Base-by-base conservation (phyloP, 306 rosid species). In the Ormosia emarginata region DNA sequence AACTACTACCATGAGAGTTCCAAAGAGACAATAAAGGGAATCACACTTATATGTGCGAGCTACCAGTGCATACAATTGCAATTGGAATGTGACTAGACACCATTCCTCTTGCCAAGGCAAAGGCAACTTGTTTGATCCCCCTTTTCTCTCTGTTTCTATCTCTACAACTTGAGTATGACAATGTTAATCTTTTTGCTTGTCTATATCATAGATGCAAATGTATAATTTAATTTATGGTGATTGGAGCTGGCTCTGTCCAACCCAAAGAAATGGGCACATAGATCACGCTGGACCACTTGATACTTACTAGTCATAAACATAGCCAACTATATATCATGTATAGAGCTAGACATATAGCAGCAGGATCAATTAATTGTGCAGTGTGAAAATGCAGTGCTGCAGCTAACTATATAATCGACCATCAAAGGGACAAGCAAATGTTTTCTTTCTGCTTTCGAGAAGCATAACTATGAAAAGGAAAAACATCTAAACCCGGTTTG, bases 231-330 rank as follows among this genome's bases (percentile, higher is more conserved):
- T 86, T 32, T 72, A 41, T 82, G 74, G 74, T 74, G 67, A 65
- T 82, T 78, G 86, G 75, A 56, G n/a, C n/a, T n/a, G 67, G 56
- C 75, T 72, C 65, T 71, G 79, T 74, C 84, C 82, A 82, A 69
- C 85, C 72, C 76, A 81, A 71, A 67, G 44, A 77, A 74, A 79
- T 74, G 73, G 71, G 52, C 81, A 77, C 41, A 77, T 24, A 58
- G 29, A 77, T 73, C 86, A 68, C 49, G 32, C 15, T 82, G 89
- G 89, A 86, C 87, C 89, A 83, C 87, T 56, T 74, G 56, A 79
- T 75, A 40, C 75, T 53, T 49, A 84, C 82, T 50, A 53, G 57
- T 84, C 85, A 84, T 72, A 79, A 72, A 52, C 84, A 80, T 71
- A 77, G 73, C 81, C 78, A 85, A 43, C 82, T 77, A 24, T 24